Evolutionary conservation across 2,329 filamentous ascomycete species (phyloP).

Genomic region (Huntiella moniliformis): DNA sequence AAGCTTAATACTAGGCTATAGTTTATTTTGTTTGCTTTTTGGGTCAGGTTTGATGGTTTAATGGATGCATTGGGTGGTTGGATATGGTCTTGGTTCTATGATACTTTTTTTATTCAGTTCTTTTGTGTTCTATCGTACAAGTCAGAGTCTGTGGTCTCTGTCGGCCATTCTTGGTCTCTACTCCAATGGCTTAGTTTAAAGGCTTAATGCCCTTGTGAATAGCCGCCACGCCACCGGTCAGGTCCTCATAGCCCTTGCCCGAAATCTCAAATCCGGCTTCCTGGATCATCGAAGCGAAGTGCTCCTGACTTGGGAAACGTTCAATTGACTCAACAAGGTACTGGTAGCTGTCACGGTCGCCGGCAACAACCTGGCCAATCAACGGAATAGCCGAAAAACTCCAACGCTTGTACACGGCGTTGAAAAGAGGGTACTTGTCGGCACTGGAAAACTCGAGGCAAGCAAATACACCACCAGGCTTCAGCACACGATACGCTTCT

Average conservation of each 20-base stretch:
- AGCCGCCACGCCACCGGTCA: conserved; percentile 82
- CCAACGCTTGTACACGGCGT: conserved; percentile 85
- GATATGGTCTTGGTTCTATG: no score
- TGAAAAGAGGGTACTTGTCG: conserved; percentile 57
- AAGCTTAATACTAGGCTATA: conserved; percentile 18
- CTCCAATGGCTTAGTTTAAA: conserved; percentile 4
- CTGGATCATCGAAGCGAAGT: conserved; percentile 68
- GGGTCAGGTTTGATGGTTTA: background rate
- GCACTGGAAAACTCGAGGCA: conserved; percentile 86
- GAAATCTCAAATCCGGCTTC: conserved; percentile 73
- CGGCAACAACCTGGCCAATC: conserved; percentile 87
- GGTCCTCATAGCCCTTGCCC: conserved; percentile 67
- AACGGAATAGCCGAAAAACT: conserved; percentile 86
- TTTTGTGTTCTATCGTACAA: no score
- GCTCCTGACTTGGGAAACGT: conserved; percentile 67
- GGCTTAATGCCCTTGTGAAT: conserved; percentile 96
- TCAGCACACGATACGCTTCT: conserved; percentile 75
- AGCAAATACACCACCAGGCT: conserved; percentile 88
- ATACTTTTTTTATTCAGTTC: no score
- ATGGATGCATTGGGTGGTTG: no score
- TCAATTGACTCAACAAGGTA: conserved; percentile 98
- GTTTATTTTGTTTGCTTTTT: background rate
- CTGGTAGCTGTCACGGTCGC: conserved; percentile 90
- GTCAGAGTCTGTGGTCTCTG: no score
- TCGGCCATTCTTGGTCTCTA: background rate